Evolutionary conservation across 2,329 filamentous ascomycete genomes (phyloP).

Genomic region (Thelonectria olida): DNA sequence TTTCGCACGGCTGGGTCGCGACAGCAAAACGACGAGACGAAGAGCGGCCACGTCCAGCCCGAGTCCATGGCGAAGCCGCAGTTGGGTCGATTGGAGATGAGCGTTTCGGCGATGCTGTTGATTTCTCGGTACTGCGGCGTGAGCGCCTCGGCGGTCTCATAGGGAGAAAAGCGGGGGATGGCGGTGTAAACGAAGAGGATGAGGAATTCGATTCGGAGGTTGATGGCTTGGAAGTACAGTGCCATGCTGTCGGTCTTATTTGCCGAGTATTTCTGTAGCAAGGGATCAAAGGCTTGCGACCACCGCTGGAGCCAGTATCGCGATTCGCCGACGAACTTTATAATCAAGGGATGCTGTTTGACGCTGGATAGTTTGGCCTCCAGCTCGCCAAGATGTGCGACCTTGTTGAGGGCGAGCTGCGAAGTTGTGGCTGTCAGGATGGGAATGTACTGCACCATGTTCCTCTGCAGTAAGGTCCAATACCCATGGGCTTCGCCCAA

Average conservation of each 20-base stretch:
- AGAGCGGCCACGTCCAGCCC: slow-evolving; percentile 56
- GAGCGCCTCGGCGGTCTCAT: slow-evolving; percentile 47
- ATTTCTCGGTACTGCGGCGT: slow-evolving; percentile 56
- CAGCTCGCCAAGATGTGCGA: slow-evolving; percentile 39
- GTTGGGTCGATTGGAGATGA: slow-evolving; percentile 47
- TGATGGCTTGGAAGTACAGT: slow-evolving; percentile 49
- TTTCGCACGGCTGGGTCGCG: slow-evolving; percentile 49
- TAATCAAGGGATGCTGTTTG: slow-evolving; percentile 41
- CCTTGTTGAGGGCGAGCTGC: slow-evolving; percentile 42
- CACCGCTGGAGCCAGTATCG: slow-evolving; percentile 52
- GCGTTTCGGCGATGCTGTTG: slow-evolving; percentile 47
- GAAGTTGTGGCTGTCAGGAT: slow-evolving; percentile 45
- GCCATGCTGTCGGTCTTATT: slow-evolving; percentile 35
- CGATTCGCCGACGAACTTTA: slow-evolving; percentile 47
- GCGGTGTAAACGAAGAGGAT: slow-evolving; percentile 51
- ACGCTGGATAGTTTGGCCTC: slow-evolving; percentile 44
- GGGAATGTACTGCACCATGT: slow-evolving; percentile 49
- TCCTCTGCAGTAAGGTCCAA: slow-evolving; percentile 49
- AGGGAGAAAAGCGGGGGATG: slow-evolving; percentile 49
- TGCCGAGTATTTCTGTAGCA: slow-evolving; percentile 42
- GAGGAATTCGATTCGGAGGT: slow-evolving; percentile 54
- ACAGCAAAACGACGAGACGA: slow-evolving; percentile 52
- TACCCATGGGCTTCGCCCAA: slow-evolving; percentile 50
- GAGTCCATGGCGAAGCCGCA: slow-evolving; percentile 57
- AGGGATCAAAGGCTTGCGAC: slow-evolving; percentile 48